Evolutionary conservation across 768 basidiomycete genomes (phyloP), one percentile per base, ranked within the genome.

Genomic region (Suillus discolor): DNA sequence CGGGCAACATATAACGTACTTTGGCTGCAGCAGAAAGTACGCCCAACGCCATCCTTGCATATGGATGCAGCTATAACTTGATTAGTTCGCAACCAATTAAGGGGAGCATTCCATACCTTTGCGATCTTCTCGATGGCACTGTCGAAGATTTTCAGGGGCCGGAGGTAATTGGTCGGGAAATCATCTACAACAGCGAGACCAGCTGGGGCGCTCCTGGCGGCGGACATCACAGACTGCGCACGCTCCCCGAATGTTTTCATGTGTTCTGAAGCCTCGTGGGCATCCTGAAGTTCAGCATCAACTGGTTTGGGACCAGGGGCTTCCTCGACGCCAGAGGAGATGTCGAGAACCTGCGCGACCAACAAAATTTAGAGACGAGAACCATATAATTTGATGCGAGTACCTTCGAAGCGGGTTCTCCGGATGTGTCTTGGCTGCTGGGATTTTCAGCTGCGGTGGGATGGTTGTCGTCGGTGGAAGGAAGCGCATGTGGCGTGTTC

Each of bases 21-120:
- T 62, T 20, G 23, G 61, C 25, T 28, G 61, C 61, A 16, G 25
- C 36, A 15, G 28, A 28, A 23, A 66, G 49, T n/a, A 62, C 61
- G 6, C 45, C 54, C 65, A 54, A 36, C n/a, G 65, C 65, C 25
- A 62, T 55, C 53, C 57, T 62, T 15, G 51, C 51, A 15, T 66
- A 62, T 5, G 65, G 65, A 54, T 66, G 65, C 2, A 66, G 34
- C 65, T 62, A 11, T 11, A 20, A 53, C 11, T 31, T 31, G 38
- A 44, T 4, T 34, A 51, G 25, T 34, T 15, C 5, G 41, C 8
- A 51, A 5, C 11, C 31, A 62, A 18, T 9, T 1, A n/a, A 18
- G 1, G n/a, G 15, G 34, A 63, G 8, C 4, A 3, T 16, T 25
- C 4, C 63, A 38, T 20, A 61, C 63, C n/a, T 45, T 7, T 3